These are phyloP conservation scores for Shiraia sp. DNA, from an alignment of 2,329 filamentous ascomycete genomes.

Conservation along the genomic window DNA sequence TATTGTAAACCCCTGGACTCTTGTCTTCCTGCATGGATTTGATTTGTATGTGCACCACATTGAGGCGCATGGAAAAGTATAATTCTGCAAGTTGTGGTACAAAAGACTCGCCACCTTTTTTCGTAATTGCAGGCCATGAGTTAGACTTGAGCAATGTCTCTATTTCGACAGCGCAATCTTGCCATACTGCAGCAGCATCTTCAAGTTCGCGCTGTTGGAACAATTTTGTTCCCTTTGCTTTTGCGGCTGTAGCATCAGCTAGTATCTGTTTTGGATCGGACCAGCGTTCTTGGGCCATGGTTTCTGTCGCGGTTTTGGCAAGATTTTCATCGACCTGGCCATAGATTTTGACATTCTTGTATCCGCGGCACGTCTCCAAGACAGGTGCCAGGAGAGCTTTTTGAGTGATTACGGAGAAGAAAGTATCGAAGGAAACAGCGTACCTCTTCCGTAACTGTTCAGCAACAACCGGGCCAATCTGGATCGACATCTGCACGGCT, in stretches of 20 bases:
- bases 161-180: conserved; percentile 14
- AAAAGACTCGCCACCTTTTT: conserved; percentile 11
- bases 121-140: conserved; percentile 13
- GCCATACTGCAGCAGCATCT: conserved; percentile 11
- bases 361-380: conserved; percentile 13
- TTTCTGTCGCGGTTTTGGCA: conserved; percentile 8
- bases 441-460: background rate
- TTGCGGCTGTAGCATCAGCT: conserved; percentile 6
- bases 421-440: conserved; percentile 4
- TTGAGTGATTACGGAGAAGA: conserved; percentile 22
- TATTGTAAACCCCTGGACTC: background rate
- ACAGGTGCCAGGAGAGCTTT: conserved; percentile 18
- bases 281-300: conserved; percentile 11
- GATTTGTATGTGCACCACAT: conserved; percentile 14
- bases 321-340: conserved; percentile 11
- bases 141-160: conserved; percentile 7
- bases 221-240: conserved; percentile 11
- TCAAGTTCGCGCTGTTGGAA: conserved; percentile 5
- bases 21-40: background rate
- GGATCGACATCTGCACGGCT: too few relatives aligned
- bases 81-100: conserved; percentile 13
- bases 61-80: conserved; percentile 21
- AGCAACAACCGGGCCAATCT: background rate
- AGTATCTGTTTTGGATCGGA: conserved; percentile 12
- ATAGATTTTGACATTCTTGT: conserved; percentile 7